These are phyloP conservation scores for Byssochlamys sp. DNA, from an alignment of 2,329 filamentous ascomycete species.

Conservation along the genomic window DNA sequence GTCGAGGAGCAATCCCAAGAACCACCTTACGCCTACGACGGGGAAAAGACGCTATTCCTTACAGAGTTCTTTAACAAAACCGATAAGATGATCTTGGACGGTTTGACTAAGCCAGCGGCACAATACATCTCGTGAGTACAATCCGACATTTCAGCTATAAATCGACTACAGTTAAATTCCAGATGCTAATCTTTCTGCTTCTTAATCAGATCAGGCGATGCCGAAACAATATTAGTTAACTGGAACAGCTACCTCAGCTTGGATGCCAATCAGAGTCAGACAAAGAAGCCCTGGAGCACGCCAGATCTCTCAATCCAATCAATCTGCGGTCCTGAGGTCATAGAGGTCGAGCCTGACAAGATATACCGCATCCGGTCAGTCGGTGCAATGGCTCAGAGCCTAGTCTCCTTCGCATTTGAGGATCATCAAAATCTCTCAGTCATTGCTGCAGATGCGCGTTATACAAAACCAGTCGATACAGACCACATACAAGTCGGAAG, in stretches of 20 bases:
- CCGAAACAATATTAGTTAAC: neutral
- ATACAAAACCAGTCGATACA: constrained; percentile 21
- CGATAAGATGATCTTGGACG: constrained; percentile 44
- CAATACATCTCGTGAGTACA: neutral
- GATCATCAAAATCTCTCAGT: constrained; percentile 46
- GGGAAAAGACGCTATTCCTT: constrained; percentile 48
- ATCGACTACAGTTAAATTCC: neutral
- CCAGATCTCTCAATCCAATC: too few species aligned
- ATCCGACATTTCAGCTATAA: neutral
- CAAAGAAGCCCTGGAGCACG: too few species aligned
- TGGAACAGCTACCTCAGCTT: neutral
- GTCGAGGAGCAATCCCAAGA: constrained; percentile 40
- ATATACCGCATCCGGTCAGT: constrained; percentile 56
- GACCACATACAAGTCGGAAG: constrained; percentile 46
- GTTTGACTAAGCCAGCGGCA: constrained; percentile 28
- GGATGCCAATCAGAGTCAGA: neutral
- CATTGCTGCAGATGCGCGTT: constrained; percentile 49
- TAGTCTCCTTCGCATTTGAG: constrained; percentile 48
- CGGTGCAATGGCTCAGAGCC: constrained; percentile 47
- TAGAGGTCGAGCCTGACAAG: constrained; percentile 51
- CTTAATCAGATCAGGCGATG: neutral
- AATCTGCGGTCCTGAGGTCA: constrained; percentile 21
- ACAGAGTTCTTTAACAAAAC: constrained; percentile 50
- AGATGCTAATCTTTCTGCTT: neutral
- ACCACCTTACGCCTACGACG: constrained; percentile 52